Percentiles rank a stretch among this genome's conserved stretches.
phyloP scores from a whole-genome alignment of 768 basidiomycete species.

The Serendipita sp. region DNA sequence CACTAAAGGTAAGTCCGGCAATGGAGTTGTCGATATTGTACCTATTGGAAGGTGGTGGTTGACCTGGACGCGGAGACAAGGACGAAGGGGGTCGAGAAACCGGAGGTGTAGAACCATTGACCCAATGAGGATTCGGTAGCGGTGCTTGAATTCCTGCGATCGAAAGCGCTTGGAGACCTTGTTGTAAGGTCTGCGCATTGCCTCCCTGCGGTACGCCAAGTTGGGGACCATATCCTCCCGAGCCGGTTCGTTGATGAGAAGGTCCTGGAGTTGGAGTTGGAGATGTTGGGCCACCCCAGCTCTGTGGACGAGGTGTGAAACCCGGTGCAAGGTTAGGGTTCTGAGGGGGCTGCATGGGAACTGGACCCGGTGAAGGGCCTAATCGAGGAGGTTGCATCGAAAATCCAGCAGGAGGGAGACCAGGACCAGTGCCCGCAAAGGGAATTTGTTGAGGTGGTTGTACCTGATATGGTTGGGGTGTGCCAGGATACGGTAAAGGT shows the following conservation, averaged over 20 bases:
- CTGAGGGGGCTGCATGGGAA: not conserved
- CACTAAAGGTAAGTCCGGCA: constrained; percentile 11
- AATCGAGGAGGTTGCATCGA: not conserved
- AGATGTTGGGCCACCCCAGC: not conserved
- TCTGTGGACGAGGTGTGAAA: not conserved
- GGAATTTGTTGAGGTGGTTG: not conserved
- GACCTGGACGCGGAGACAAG: constrained; percentile 7
- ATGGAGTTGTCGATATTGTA: constrained; percentile 13
- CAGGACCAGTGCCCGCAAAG: not conserved
- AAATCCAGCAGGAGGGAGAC: not conserved
- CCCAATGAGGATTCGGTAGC: constrained; percentile 15
- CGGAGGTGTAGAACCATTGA: constrained; percentile 11
- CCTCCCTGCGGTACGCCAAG: not conserved
- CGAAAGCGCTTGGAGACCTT: not conserved
- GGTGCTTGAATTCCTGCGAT: constrained; percentile 12
- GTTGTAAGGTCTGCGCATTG: not conserved
- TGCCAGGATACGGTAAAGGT: not conserved
- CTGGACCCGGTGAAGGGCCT: not conserved
- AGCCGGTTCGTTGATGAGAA: not conserved
- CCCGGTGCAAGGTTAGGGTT: not conserved
- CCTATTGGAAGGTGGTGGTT: constrained; percentile 7
- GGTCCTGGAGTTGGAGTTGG: not conserved
- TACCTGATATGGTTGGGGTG: not conserved
- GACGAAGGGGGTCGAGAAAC: constrained; percentile 13
- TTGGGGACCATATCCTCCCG: not conserved